A percentile compares a stretch with the other conserved stretches of the same genome.
phyloP scores from a whole-genome alignment of 306 rosid species.

The Pyrus communis region DNA sequence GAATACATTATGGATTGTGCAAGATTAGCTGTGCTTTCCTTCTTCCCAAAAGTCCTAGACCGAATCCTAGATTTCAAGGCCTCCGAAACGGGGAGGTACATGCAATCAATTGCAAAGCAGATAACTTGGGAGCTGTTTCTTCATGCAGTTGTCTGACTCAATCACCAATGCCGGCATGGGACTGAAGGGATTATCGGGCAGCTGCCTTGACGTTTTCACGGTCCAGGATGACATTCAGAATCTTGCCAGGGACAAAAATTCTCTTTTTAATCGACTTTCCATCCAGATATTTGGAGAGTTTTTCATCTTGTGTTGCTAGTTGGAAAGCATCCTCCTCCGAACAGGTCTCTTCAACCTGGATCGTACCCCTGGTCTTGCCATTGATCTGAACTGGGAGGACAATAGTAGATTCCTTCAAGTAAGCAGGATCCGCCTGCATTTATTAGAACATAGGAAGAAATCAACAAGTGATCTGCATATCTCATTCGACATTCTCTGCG shows the following conservation, averaged over 20 bases:
- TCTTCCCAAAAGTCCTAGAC: too few species aligned
- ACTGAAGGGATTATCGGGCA: constrained; percentile 18
- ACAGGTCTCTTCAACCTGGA: constrained; percentile 75
- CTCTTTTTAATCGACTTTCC: constrained; percentile 61
- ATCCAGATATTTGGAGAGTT: constrained; percentile 59
- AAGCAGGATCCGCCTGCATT: constrained; percentile 65
- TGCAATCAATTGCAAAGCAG: neutral
- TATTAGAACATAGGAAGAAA: constrained; percentile 1
- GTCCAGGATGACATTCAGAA: constrained; percentile 80
- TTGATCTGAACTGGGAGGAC: constrained; percentile 90
- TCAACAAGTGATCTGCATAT: neutral
- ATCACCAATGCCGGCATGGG: neutral
- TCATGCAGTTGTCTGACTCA: neutral
- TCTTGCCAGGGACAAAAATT: constrained; percentile 83
- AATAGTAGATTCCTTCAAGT: constrained; percentile 61
- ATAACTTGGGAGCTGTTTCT: neutral
- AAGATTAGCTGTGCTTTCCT: too few species aligned
- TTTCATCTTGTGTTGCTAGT: constrained; percentile 64
- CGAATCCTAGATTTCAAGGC: neutral
- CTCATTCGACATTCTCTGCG: neutral
- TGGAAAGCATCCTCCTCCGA: constrained; percentile 75
- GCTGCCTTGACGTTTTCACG: constrained; percentile 51
- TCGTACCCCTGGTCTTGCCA: constrained; percentile 94
- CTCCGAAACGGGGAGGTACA: neutral
- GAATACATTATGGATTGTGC: neutral